Evolutionary conservation across 2,329 filamentous ascomycete genomes (phyloP).

Genomic region (Metarhizium robertsii): DNA sequence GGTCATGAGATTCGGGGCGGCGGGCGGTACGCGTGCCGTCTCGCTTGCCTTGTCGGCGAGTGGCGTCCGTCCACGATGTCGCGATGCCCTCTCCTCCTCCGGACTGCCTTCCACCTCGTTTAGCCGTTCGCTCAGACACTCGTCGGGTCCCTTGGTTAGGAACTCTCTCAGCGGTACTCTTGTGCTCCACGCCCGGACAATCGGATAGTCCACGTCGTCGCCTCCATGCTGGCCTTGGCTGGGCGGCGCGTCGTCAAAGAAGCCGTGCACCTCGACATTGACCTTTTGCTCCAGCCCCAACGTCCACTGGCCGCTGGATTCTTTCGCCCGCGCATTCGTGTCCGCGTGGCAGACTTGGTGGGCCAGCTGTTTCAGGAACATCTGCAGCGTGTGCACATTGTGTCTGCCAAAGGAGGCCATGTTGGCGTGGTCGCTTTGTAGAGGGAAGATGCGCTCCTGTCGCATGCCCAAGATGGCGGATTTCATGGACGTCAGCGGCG

Average conservation of each 20-base stretch:
- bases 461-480: conserved; percentile 42
- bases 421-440: conserved; percentile 46
- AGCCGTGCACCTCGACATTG: conserved; percentile 46
- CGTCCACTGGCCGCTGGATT: conserved; percentile 28
- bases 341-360: conserved; percentile 24
- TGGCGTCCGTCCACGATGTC: conserved; percentile 17
- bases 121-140: conserved; percentile 44
- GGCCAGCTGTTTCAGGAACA: conserved; percentile 27
- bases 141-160: conserved; percentile 43
- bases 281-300: conserved; percentile 43
- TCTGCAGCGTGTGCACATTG: conserved; percentile 37
- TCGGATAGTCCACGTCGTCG: conserved; percentile 7
- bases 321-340: conserved; percentile 14
- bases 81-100: conserved; percentile 20
- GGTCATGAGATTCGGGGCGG: conserved; percentile 9
- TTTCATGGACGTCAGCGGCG: conserved; percentile 49
- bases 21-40: not conserved
- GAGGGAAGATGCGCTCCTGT: conserved; percentile 40
- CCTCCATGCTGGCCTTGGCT: not conserved
- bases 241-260: conserved; percentile 41
- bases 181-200: conserved; percentile 41
- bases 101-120: conserved; percentile 26
- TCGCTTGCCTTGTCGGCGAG: conserved; percentile 11
- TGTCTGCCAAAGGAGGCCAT: conserved; percentile 43
- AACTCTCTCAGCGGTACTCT: conserved; percentile 44